These are phyloP conservation scores for Monosiga brevicollis DNA, from an alignment of 78 protist genomes.

Conservation along the genomic window DNA sequence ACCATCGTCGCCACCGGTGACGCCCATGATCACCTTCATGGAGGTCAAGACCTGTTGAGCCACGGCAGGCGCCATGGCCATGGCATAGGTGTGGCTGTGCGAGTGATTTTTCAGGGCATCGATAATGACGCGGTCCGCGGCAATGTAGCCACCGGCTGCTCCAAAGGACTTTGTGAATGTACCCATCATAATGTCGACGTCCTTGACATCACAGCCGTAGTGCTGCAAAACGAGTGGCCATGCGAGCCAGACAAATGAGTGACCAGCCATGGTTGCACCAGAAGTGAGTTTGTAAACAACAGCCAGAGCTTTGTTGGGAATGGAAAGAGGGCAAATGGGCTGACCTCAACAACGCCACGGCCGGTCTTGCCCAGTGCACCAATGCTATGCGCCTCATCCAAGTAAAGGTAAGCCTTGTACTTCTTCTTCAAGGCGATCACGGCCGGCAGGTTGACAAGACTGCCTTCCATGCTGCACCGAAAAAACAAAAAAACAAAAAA, in stretches of 20 bases:
- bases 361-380: conserved; percentile 95
- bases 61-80: neutral
- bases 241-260: neutral
- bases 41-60: neutral
- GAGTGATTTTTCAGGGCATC: neutral
- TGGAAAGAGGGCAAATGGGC: too few species aligned
- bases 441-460: conserved; percentile 52
- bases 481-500: neutral
- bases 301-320: too few species aligned
- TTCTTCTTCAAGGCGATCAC: conserved; percentile 81
- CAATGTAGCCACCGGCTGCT: conserved; percentile 91
- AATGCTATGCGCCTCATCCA: conserved; percentile 99
- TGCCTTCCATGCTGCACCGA: conserved; percentile 90
- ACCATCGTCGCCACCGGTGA: neutral
- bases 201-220: conserved; percentile 57
- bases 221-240: conserved; percentile 30
- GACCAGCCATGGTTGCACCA: neutral
- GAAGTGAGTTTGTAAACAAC: too few species aligned
- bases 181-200: conserved; percentile 98
- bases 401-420: conserved; percentile 78
- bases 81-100: neutral
- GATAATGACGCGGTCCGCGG: conserved; percentile 21
- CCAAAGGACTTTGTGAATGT: conserved; percentile 98
- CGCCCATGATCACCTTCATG: neutral
- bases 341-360: conserved; percentile 88